Evolutionary conservation across 2,329 filamentous ascomycete genomes (phyloP), one percentile per base, ranked within the genome.

Genomic region (Colletotrichum chrysophilum): DNA sequence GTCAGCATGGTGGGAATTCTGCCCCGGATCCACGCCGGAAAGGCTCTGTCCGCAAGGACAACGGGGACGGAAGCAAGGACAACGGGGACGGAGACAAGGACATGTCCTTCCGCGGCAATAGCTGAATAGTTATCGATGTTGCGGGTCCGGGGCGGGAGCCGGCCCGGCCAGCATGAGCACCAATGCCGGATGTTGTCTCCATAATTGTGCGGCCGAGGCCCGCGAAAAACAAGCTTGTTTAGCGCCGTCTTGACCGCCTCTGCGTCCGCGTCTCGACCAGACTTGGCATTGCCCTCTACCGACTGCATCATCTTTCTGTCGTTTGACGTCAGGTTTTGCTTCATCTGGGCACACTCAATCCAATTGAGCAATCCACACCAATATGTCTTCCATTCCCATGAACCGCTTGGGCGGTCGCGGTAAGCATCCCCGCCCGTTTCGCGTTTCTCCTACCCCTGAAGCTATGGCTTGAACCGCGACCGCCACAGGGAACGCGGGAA

Each of bases 331-430:
- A 62, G 18, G 24, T 24, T 26, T 36, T 62, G 14, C 38, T 64
- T 43, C 66, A 18, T 62, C 10, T 14, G 28, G 34, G 36, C 38
- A 28, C 18, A 55, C 21, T 43, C 24, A 16, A 18, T 21, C 24
- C 28, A 24, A 65, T 52, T 21, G 56, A 55, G 52, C 43, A 48
- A 18, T 16, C 69, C 7, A 32, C 38, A 21, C 56, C 8, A 18
- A 78, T 76, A 52, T 52, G 43, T 52, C 43, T 75, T 70, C 77
- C 43, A 78, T 78, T 56, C 75, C 77, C 48, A 78, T 78, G 77
- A 75, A 73, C 62, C 75, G 77, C 56, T 36, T 78, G 36, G 77
- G 77, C 72, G 77, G 77, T 73, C 75, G 77, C 75, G 77, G 77
- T 78, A 68, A 66, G 77, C 55, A 74, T 9, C 43, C 58, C 38